Evolutionary conservation across 2,329 filamentous ascomycete genomes (phyloP).

Genomic region (Colletotrichum sp.): DNA sequence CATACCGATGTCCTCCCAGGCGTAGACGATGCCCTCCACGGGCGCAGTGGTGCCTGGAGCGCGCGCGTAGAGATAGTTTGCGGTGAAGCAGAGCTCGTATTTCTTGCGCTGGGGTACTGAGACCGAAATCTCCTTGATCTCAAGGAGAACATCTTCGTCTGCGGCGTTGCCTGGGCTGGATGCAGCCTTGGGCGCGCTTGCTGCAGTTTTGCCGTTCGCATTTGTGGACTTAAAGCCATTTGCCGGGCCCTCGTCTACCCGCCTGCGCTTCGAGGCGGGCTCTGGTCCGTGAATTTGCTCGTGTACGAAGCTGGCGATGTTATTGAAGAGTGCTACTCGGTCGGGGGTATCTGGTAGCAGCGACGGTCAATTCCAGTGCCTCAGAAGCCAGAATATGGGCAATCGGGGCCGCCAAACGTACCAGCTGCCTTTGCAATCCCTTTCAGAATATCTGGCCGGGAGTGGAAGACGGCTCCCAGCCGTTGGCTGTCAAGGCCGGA

Average conservation of each 20-base stretch:
- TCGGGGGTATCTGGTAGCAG: slow-evolving; percentile 51
- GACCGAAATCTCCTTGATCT: slow-evolving; percentile 71
- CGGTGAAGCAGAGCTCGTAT: slow-evolving; percentile 68
- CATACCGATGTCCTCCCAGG: slow-evolving; percentile 67
- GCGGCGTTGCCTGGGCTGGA: slow-evolving; percentile 40
- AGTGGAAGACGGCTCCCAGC: slow-evolving; percentile 57
- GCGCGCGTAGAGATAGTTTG: slow-evolving; percentile 63
- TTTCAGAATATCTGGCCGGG: slow-evolving; percentile 60
- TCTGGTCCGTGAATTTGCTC: slow-evolving; percentile 47
- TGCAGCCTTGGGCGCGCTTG: slow-evolving; percentile 24
- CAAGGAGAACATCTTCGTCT: slow-evolving; percentile 59
- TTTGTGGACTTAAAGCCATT: slow-evolving; percentile 28
- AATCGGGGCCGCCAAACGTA: slow-evolving; percentile 32
- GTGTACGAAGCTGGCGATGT: slow-evolving; percentile 56
- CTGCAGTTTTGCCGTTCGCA: slow-evolving; percentile 21
- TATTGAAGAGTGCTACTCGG: slow-evolving; percentile 59
- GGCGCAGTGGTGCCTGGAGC: slow-evolving; percentile 56
- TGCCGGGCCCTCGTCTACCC: slow-evolving; percentile 49
- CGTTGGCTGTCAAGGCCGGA: slow-evolving; percentile 53
- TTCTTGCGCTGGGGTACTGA: slow-evolving; percentile 73
- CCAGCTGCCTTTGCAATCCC: slow-evolving; percentile 59
- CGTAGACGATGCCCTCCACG: slow-evolving; percentile 59
- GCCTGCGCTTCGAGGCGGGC: slow-evolving; percentile 57
- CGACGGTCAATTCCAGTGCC: background rate
- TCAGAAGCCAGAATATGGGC: background rate